Evolutionary conservation across 768 basidiomycete genomes (phyloP).

Genomic region (Russula olivacea): DNA sequence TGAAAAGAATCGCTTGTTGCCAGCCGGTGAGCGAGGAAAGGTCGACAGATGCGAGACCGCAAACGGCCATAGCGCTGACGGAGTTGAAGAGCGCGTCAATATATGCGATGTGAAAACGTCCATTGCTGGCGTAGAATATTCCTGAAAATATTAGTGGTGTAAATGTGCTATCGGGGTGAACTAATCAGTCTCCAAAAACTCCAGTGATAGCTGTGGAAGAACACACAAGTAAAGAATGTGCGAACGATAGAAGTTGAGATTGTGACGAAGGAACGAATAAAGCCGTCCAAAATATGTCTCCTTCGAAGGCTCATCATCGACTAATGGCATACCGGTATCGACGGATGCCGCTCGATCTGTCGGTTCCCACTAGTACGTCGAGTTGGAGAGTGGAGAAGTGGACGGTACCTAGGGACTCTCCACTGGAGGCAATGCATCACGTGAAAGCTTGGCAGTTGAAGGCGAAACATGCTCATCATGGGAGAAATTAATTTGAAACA

Average conservation of each 20-base stretch:
- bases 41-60: conserved; percentile 67
- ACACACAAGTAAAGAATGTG: conserved; percentile 42
- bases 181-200: not conserved
- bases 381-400: no score
- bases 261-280: conserved; percentile 19
- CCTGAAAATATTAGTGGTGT: conserved; percentile 73
- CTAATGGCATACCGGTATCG: conserved; percentile 2
- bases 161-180: conserved; percentile 47
- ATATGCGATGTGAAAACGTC: conserved; percentile 59
- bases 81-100: conserved; percentile 75
- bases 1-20: conserved; percentile 65
- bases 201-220: not conserved
- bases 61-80: conserved; percentile 72
- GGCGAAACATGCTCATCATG: no score
- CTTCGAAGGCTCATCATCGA: not conserved
- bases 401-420: no score
- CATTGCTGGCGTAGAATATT: conserved; percentile 83
- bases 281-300: not conserved
- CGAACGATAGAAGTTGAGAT: conserved; percentile 46
- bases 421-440: not conserved
- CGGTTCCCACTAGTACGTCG: not conserved
- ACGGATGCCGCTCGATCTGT: not conserved
- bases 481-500: no score
- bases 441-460: not conserved
- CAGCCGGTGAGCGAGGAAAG: conserved; percentile 60